phyloP scores from a whole-genome alignment of 73 alveolate genomes.

The Diophrys appendiculata region DNA sequence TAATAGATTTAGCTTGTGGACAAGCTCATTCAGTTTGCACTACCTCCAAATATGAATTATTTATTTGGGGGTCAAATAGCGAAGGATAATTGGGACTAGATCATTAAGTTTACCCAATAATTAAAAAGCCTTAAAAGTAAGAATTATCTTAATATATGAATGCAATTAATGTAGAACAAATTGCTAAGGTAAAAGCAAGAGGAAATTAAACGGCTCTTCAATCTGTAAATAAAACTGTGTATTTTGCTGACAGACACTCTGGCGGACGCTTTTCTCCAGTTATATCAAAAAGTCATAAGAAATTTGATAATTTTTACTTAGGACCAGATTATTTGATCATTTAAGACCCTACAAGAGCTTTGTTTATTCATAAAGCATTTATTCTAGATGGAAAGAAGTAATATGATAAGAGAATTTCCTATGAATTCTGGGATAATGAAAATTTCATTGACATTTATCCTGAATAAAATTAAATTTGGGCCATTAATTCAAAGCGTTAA shows the following conservation, averaged over 20 bases:
- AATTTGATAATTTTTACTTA: not conserved
- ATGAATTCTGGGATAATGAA: not conserved
- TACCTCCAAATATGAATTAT: not conserved
- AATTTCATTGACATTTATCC: not conserved
- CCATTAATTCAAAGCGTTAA: not conserved
- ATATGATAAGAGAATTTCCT: not conserved
- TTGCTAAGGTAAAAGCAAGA: not conserved
- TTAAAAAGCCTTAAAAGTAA: not conserved
- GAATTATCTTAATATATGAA: not conserved
- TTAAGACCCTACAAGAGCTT: not conserved
- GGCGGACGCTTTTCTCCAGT: not conserved
- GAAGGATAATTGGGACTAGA: not conserved
- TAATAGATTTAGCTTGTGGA: not conserved
- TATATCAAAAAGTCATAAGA: not conserved
- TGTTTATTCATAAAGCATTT: not conserved
- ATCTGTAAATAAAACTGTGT: not conserved
- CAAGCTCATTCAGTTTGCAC: not conserved
- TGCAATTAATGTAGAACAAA: not conserved
- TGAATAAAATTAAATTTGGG: not conserved
- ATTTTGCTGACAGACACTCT: not conserved
- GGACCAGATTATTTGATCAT: not conserved
- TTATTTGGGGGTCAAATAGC: not conserved
- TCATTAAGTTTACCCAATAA: not conserved
- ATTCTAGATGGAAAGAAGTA: not conserved
- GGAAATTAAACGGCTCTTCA: not conserved